Conservation (phyloP, 331 rosid species). For the Acacia concinna region DNA sequence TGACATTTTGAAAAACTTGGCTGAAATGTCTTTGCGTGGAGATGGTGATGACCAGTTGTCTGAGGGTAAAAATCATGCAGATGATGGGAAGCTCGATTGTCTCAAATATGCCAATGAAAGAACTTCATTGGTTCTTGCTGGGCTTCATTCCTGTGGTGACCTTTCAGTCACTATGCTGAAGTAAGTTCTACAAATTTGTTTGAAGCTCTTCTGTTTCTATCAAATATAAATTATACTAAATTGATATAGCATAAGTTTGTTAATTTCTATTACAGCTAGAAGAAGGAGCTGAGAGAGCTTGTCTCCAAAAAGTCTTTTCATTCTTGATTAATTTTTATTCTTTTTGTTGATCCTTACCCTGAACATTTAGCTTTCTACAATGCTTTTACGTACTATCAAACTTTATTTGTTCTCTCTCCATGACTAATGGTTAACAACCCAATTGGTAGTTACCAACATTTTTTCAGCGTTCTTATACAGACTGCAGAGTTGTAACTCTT, state of each 20-base stretch:
- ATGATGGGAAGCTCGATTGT: conserved; percentile 28
- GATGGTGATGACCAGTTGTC: conserved; percentile 37
- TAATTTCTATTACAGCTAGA: conserved; percentile 10
- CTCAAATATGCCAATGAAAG: conserved; percentile 36
- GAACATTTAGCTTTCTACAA: background rate
- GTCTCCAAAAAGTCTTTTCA: conserved; percentile 14
- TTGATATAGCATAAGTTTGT: background rate
- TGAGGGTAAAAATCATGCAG: conserved; percentile 34
- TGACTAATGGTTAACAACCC: conserved; percentile 4
- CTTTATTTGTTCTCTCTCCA: conserved; percentile 3
- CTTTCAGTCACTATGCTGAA: conserved; percentile 88
- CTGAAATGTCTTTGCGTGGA: conserved; percentile 47
- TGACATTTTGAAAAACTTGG: conserved; percentile 67
- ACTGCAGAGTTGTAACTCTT: conserved; percentile 31
- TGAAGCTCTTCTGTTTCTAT: conserved; percentile 8
- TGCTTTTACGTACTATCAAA: background rate
- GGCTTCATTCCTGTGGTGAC: conserved; percentile 99
- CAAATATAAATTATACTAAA: background rate
- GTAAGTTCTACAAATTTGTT: conserved; percentile 50
- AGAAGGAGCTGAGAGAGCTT: background rate
- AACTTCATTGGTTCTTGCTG: conserved; percentile 73
- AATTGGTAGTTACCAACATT: conserved; percentile 7
- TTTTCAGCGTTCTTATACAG: conserved; percentile 1
- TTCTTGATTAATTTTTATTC: conserved; percentile 10
- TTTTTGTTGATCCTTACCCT: conserved; percentile 6